Conservation (phyloP, 2,329 filamentous ascomycete genomes). For the Microdochium nivale region DNA sequence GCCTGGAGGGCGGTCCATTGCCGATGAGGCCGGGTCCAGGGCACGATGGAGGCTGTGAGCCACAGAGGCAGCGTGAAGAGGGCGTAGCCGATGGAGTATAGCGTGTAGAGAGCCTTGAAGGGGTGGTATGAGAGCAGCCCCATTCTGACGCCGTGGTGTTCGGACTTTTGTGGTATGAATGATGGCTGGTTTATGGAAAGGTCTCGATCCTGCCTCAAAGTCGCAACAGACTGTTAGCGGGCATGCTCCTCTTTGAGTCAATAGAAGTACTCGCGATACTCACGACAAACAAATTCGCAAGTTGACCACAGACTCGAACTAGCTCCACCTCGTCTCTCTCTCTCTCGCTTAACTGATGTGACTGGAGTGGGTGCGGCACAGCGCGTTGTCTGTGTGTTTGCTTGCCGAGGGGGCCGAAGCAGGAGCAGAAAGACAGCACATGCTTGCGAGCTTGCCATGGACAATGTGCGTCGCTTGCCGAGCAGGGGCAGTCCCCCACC, state of each 20-base stretch:
- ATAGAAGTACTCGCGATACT: not conserved
- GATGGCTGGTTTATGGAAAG: not conserved
- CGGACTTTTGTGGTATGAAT: too few species aligned
- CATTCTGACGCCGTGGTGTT: not conserved
- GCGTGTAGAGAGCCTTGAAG: not conserved
- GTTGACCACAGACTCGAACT: not conserved
- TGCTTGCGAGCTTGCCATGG: not conserved
- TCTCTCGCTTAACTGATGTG: not conserved
- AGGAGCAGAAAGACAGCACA: not conserved
- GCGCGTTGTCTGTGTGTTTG: not conserved
- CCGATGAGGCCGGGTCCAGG: not conserved
- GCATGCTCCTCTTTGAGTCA: too few species aligned
- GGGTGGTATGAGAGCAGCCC: not conserved
- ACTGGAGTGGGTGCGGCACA: too few species aligned
- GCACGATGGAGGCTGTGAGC: not conserved
- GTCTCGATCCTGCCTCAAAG: too few species aligned
- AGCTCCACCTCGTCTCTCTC: not conserved
- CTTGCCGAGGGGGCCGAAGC: not conserved
- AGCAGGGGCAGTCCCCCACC: not conserved
- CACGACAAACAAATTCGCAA: not conserved
- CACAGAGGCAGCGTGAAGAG: not conserved
- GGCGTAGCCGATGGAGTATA: not conserved
- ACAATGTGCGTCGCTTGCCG: not conserved
- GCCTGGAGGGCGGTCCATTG: not conserved
- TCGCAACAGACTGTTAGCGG: too few species aligned